These are phyloP conservation scores for Mycena galericulata DNA, from an alignment of 768 basidiomycete genomes.

Conservation along the genomic window DNA sequence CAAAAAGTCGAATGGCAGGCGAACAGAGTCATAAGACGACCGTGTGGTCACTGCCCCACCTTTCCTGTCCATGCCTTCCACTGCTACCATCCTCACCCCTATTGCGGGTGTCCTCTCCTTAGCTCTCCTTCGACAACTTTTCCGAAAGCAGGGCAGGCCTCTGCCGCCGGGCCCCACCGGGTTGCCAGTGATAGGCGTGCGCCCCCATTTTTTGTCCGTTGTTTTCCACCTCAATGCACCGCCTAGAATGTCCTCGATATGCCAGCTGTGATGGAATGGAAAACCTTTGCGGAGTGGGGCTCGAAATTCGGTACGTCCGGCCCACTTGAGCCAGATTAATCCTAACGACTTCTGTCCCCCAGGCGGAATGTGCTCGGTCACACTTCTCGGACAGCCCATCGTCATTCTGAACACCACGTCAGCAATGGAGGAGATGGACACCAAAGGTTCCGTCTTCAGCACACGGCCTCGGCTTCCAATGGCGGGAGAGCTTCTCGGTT, in stretches of 20 bases:
- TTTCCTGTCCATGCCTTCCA: conserved; percentile 15
- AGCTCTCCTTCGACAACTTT: conserved; percentile 36
- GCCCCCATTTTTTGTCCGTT: background rate
- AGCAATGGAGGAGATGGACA: conserved; percentile 61
- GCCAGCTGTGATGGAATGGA: conserved; percentile 58
- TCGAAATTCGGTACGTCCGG: conserved; percentile 59
- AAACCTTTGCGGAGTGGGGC: conserved; percentile 63
- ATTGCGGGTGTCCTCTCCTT: conserved; percentile 36
- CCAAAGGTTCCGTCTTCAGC: conserved; percentile 60
- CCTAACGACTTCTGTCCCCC: background rate
- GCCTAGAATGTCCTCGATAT: conserved; percentile 61
- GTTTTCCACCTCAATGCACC: background rate
- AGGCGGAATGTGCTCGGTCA: conserved; percentile 56
- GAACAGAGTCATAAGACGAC: background rate
- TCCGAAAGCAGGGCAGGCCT: conserved; percentile 35
- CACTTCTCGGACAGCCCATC: conserved; percentile 57
- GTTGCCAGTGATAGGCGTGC: conserved; percentile 56
- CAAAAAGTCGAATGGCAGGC: background rate
- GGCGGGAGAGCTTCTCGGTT: conserved; percentile 64
- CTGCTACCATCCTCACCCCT: conserved; percentile 25
- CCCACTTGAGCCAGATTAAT: background rate
- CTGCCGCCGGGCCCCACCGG: conserved; percentile 58
- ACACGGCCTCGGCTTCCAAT: conserved; percentile 61
- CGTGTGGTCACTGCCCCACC: background rate
- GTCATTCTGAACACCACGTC: conserved; percentile 61